phyloP scores from a whole-genome alignment of 805 yeast species.

The Groenewaldozyma tartarivorans region DNA sequence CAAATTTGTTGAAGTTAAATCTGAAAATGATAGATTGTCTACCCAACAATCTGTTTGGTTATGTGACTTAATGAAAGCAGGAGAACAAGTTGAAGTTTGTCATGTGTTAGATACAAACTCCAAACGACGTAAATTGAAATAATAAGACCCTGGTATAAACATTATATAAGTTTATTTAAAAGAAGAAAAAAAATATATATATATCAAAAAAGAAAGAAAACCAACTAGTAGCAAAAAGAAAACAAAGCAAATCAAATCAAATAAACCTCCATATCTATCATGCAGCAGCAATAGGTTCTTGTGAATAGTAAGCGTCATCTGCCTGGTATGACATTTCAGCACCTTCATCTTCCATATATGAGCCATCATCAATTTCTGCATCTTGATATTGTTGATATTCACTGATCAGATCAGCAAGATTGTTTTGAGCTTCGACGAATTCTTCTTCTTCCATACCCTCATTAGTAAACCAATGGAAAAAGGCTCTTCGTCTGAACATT shows the following conservation, averaged over 20 bases:
- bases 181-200: too few relatives aligned
- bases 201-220: conserved; percentile 15
- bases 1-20: conserved; percentile 28
- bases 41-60: conserved; percentile 31
- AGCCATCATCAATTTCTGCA: conserved; percentile 57
- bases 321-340: neutral
- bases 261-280: conserved; percentile 1
- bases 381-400: conserved; percentile 93
- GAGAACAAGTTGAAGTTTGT: conserved; percentile 27
- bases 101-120: conserved; percentile 8
- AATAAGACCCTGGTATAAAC: neutral
- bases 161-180: neutral
- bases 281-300: neutral
- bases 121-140: neutral
- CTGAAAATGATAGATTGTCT: conserved; percentile 29
- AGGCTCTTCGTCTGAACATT: conserved; percentile 90
- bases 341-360: conserved; percentile 42
- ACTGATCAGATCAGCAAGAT: conserved; percentile 78
- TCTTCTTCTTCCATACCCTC: conserved; percentile 97
- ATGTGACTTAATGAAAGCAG: conserved; percentile 21
- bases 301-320: neutral
- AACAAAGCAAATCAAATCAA: conserved; percentile 1
- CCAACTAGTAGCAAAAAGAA: conserved; percentile 7
- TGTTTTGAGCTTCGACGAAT: conserved; percentile 88
- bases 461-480: conserved; percentile 91